Percentiles rank a stretch among this genome's conserved stretches.
Conservation (phyloP, 305 asterid species). For the Fraxinus velutina region DNA sequence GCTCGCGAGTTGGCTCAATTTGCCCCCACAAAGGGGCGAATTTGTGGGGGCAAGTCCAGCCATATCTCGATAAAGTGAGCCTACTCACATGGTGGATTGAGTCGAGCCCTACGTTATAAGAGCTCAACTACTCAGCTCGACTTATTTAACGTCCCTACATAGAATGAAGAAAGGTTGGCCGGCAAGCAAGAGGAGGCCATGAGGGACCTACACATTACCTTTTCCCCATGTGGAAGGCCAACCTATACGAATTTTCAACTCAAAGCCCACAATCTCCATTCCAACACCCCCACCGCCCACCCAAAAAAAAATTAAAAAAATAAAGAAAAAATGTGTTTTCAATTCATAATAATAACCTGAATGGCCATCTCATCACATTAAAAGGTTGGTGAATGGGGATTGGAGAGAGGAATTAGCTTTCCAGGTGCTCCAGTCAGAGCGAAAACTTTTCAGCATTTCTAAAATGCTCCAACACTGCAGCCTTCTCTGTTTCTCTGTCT, state of each 20-base stretch:
- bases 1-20: neutral
- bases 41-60: neutral
- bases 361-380: slow-evolving; percentile 16
- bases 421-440: slow-evolving; percentile 44
- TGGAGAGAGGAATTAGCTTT: slow-evolving; percentile 35
- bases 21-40: neutral
- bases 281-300: slow-evolving; percentile 21
- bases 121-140: neutral
- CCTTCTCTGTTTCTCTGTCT: slow-evolving; percentile 20
- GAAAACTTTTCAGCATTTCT: slow-evolving; percentile 17
- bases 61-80: neutral
- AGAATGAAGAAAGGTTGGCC: slow-evolving; percentile 44
- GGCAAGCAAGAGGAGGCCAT: slow-evolving; percentile 43
- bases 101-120: neutral
- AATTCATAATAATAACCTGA: slow-evolving; percentile 6
- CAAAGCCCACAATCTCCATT: slow-evolving; percentile 49
- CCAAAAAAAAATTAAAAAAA: neutral
- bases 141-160: neutral
- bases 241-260: slow-evolving; percentile 28
- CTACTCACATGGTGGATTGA: neutral
- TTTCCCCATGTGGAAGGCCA: slow-evolving; percentile 52
- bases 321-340: slow-evolving; percentile 15
- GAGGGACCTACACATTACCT: slow-evolving; percentile 41
- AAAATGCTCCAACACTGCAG: slow-evolving; percentile 2
- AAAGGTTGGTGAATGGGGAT: slow-evolving; percentile 21